These are phyloP conservation scores for Penicillium verhagenii DNA, from an alignment of 495 filamentous ascomycete genomes.

Conservation along the genomic window DNA sequence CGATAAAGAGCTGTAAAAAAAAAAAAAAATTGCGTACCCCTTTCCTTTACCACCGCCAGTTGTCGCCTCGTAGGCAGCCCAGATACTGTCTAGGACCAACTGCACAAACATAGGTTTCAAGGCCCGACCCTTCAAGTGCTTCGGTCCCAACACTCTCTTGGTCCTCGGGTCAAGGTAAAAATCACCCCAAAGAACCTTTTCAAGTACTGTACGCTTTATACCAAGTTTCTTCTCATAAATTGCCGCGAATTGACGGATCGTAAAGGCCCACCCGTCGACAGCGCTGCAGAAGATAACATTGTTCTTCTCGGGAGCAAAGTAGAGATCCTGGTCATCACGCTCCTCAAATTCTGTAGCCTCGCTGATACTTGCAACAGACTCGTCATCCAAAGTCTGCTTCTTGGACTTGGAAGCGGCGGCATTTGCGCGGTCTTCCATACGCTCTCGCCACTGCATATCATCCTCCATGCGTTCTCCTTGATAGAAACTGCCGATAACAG, in stretches of 20 bases:
- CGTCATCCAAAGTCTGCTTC: conserved; percentile 48
- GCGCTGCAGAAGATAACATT: conserved; percentile 99
- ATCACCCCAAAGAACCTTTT: conserved; percentile 96
- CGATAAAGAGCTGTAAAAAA: neutral
- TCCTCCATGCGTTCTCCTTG: conserved; percentile 99
- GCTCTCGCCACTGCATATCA: conserved; percentile 92
- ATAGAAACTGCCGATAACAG: conserved; percentile 95
- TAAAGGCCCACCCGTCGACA: conserved; percentile 98
- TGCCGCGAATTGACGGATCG: conserved; percentile 86
- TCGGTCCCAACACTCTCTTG: conserved; percentile 83
- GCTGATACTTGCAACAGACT: conserved; percentile 38
- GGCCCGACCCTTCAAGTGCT: conserved; percentile 87
- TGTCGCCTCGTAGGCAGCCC: conserved; percentile 94
- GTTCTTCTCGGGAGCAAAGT: conserved; percentile 96
- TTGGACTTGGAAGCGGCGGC: conserved; percentile 43
- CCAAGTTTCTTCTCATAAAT: conserved; percentile 97
- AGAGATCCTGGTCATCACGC: conserved; percentile 93
- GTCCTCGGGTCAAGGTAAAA: conserved; percentile 97
- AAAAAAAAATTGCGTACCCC: conserved; percentile 66
- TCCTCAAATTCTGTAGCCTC: conserved; percentile 72
- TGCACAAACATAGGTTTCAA: conserved; percentile 99
- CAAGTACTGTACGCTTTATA: conserved; percentile 84
- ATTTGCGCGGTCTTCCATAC: conserved; percentile 81
- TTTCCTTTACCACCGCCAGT: conserved; percentile 76
- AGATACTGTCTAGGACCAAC: conserved; percentile 91